Evolutionary conservation across 768 basidiomycete species (phyloP), one percentile per base, ranked within the genome.

Genomic region (Termitomyces sp.): DNA sequence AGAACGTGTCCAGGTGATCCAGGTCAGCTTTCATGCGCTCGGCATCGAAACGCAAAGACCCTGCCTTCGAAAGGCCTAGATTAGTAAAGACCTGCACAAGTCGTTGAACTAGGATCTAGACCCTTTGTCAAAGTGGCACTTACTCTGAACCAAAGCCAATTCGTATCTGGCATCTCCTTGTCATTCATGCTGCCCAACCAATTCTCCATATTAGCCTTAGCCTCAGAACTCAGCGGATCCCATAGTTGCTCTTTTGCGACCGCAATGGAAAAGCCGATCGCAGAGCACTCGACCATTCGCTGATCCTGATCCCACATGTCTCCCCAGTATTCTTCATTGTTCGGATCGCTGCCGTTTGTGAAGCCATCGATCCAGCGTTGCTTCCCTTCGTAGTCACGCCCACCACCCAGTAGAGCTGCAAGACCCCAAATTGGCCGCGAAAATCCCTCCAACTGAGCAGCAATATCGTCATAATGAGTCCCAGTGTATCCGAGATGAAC

Each of bases 71-170:
- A 35, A 89, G 70, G 10, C 87, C 88, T 6, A 89, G 78, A 64
- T 90, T 91, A 17, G 88, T 83, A 63, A 89, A 89, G 0, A 87
- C 84, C 84, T 87, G 44, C 48, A 50, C 6, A 19, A 38, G 48
- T 35, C 14, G 12, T 43, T 12, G n/a, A 15, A 40, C 58, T 19
- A 55, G 37, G 3, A 21, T 31, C 26, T 44, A 33, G 15, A 17
- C 51, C 5, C 2, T 21, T 19, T 28, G 8, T 33, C 31, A 4
- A 33, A 38, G 15, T 11, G 38, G 8, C 30, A 30, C 80, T 44
- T 55, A 84, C 87, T 56, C 87, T 77, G 70, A 90, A 90, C 88
- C 88, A 90, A 6, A 91, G 75, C 87, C 88, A 89, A 63, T 90
- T 90, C 7, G 87, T 89, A 65, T 89, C 86, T 26, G 87, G 87